Percentiles rank a stretch among this genome's conserved stretches.
Conservation (phyloP, 208 protist genomes). For the Acanthamoeba royreba region DNA sequence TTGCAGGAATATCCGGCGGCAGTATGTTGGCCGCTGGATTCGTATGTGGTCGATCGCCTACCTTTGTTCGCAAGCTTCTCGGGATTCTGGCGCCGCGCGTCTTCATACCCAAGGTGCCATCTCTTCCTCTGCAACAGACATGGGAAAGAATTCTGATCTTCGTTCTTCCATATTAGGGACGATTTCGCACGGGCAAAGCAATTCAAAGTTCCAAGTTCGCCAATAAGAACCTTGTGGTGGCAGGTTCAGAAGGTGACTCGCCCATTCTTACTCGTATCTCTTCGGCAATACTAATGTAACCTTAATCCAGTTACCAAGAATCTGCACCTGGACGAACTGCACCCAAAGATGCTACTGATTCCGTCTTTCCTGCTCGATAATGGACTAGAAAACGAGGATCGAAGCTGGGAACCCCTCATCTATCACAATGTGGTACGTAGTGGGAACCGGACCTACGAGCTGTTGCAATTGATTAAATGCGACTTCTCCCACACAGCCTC, state of each 20-base stretch:
- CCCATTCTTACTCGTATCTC: background rate
- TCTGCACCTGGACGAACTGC: background rate
- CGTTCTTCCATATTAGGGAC: background rate
- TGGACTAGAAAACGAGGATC: background rate
- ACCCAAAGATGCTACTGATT: background rate
- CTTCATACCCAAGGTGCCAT: background rate
- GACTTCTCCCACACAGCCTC: background rate
- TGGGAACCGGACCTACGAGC: background rate
- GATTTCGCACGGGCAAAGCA: slow-evolving; percentile 12
- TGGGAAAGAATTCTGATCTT: background rate
- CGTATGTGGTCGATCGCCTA: background rate
- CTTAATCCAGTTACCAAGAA: background rate
- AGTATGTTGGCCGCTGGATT: slow-evolving; percentile 17
- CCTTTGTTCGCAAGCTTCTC: background rate
- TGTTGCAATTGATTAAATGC: background rate
- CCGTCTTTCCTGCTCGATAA: slow-evolving; percentile 26
- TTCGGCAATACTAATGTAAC: background rate
- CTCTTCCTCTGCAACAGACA: background rate
- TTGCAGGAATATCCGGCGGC: slow-evolving; percentile 11
- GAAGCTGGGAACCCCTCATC: slow-evolving; percentile 42
- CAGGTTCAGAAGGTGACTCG: background rate
- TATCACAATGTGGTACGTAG: slow-evolving; percentile 21
- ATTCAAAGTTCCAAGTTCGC: slow-evolving; percentile 37
- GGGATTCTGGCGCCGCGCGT: background rate
- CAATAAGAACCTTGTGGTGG: slow-evolving; percentile 16